Evolutionary conservation across 371 early-diverging fungal species (phyloP), one percentile per base, ranked within the genome.

Genomic region (Thermomucor indicae-seudaticae): DNA sequence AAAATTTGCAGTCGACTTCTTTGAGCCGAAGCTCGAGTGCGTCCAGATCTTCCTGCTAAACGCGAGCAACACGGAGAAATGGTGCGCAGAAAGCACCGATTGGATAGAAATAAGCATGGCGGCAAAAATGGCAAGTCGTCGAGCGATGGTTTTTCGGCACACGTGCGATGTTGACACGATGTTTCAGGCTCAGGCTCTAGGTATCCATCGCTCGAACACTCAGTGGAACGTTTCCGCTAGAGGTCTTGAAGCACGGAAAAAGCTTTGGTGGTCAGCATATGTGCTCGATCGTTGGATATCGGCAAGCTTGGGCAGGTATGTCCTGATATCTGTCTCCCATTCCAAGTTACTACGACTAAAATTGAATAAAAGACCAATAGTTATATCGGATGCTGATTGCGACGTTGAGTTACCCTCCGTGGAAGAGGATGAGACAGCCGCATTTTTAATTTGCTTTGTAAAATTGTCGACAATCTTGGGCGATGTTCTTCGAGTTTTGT

Each of bases 241-340:
- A 27, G 43, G 46, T 0, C 40, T 37, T 10, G 66, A 65, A 30
- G 53, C 64, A 12, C 38, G 53, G 19, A 68, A 58, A 38, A 58
- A 69, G 40, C 25, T 74, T 32, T 74, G 75, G 75, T 74, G 75
- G 75, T 61, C 62, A 8, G 64, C 67, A 17, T 75, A 75, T 47
- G 49, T 64, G 29, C 53, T 66, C 43, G 75, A 75, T 44, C 62
- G 69, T 19, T 70, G 64, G 63, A 58, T 71, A 8, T 64, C 68
- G 51, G 68, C 66, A 8, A 51, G 62, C n/a, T 34, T 70, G n/a
- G 70, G 67, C 40, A 65, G 73, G 73, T 72, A 65, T 48, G 43
- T 25, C 14, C 20, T n/a, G 14, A 4, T 31, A 42, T 20, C 24
- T 14, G 8, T 29, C 39, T 16, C 24, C 17, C 25, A 25, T 51